Evolutionary conservation across 805 yeast genomes (phyloP).

Genomic region (Blastobotrys peoriensis): DNA sequence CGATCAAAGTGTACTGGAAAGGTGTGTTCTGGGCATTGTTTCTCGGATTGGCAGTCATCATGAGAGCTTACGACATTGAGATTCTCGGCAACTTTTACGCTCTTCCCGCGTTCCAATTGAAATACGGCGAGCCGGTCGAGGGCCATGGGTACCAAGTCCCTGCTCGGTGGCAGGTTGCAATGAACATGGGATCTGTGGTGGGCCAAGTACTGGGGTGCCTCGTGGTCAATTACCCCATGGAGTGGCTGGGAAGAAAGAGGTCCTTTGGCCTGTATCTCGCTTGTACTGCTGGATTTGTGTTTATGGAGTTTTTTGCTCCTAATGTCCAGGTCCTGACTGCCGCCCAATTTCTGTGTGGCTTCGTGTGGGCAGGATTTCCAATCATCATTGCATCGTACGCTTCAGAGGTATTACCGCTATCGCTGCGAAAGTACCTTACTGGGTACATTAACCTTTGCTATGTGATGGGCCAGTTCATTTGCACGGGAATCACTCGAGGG

Average conservation of each 20-base stretch:
- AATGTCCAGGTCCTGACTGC: constrained; percentile 31
- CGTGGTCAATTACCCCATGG: constrained; percentile 40
- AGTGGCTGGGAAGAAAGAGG: constrained; percentile 41
- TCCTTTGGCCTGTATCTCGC: constrained; percentile 35
- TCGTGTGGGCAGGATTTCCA: constrained; percentile 50
- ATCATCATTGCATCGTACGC: constrained; percentile 47
- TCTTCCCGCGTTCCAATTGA: constrained; percentile 37
- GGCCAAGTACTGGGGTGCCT: constrained; percentile 43
- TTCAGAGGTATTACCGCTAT: constrained; percentile 49
- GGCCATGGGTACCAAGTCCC: constrained; percentile 10
- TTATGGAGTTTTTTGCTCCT: constrained; percentile 42
- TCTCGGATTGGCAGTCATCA: constrained; percentile 38
- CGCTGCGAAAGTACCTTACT: constrained; percentile 44
- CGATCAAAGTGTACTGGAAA: constrained; percentile 31
- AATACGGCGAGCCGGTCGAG: constrained; percentile 32
- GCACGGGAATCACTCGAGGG: constrained; percentile 47
- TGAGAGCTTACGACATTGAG: constrained; percentile 45
- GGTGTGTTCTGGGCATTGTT: constrained; percentile 44
- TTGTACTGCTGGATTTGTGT: constrained; percentile 34
- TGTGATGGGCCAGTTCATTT: constrained; percentile 52
- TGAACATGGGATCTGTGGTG: constrained; percentile 22
- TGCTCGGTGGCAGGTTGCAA: constrained; percentile 20
- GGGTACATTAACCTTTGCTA: constrained; percentile 48
- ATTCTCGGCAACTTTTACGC: constrained; percentile 40
- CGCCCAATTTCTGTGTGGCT: constrained; percentile 33